Conservation (phyloP, 1,139 yeast species). For the Candida glucosophila region DNA sequence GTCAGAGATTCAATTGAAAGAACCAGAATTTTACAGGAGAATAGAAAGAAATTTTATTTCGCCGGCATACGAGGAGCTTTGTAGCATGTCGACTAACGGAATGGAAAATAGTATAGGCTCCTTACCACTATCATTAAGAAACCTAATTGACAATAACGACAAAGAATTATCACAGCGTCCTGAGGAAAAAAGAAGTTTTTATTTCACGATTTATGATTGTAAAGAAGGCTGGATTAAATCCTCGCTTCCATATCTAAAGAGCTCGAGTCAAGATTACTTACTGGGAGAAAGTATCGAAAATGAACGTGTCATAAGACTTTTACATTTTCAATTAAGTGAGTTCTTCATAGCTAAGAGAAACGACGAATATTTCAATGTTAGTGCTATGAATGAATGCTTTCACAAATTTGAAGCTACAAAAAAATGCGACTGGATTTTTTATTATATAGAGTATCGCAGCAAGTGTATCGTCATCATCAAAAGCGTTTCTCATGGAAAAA, state of each 20-base stretch:
- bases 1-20: conserved; percentile 13
- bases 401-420: conserved; percentile 35
- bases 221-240: conserved; percentile 20
- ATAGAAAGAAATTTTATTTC: conserved; percentile 11
- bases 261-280: conserved; percentile 7
- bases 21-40: conserved; percentile 14
- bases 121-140: conserved; percentile 18
- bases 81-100: conserved; percentile 9
- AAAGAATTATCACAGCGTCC: conserved; percentile 2
- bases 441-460: conserved; percentile 23
- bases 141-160: conserved; percentile 6
- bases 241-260: conserved; percentile 28
- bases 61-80: conserved; percentile 19
- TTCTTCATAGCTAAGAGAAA: conserved; percentile 21
- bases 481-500: conserved; percentile 23
- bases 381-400: conserved; percentile 25
- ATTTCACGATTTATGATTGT: conserved; percentile 27
- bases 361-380: conserved; percentile 14
- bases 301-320: too few species aligned
- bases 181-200: conserved; percentile 27
- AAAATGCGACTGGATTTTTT: conserved; percentile 38
- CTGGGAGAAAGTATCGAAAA: conserved; percentile 5
- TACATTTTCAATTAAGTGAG: conserved; percentile 25
- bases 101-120: conserved; percentile 21
- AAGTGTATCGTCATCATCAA: conserved; percentile 29